Evolutionary conservation across 768 basidiomycete species (phyloP).

Genomic region (Tulasnella sp.): DNA sequence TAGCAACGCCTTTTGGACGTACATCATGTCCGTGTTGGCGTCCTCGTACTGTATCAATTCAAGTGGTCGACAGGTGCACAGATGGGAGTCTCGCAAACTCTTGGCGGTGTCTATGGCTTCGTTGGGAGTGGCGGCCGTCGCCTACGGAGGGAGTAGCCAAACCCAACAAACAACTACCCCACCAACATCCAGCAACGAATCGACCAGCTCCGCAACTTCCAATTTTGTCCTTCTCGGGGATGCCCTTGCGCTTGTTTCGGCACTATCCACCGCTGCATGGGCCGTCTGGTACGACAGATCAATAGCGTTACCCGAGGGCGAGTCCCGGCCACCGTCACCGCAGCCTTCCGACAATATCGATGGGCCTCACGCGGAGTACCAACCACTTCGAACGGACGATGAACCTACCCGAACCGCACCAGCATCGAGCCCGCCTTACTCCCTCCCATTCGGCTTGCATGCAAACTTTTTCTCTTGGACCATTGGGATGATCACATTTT

Average conservation of each 20-base stretch:
- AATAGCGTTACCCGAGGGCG: conserved; percentile 52
- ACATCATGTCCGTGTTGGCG: conserved; percentile 68
- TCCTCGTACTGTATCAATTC: conserved; percentile 32
- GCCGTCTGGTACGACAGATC: conserved; percentile 86
- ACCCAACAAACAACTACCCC: neutral
- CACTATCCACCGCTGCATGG: conserved; percentile 72
- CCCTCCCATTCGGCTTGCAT: conserved; percentile 33
- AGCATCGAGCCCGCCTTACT: conserved; percentile 44
- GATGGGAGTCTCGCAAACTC: conserved; percentile 65
- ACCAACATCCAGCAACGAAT: neutral
- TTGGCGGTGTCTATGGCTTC: conserved; percentile 81
- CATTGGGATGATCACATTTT: conserved; percentile 30
- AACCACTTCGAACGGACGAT: conserved; percentile 18
- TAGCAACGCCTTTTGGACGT: conserved; percentile 89
- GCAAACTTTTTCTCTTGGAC: conserved; percentile 34
- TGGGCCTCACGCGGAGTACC: neutral
- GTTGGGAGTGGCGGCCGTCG: conserved; percentile 73
- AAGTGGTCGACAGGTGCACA: conserved; percentile 43
- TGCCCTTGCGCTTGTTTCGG: conserved; percentile 69
- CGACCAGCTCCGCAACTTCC: neutral
- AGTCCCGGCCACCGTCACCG: neutral
- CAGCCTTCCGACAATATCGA: neutral
- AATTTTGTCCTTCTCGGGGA: conserved; percentile 55
- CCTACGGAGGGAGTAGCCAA: conserved; percentile 67
- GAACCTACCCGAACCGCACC: neutral